Percentiles rank a stretch among this genome's conserved stretches.
Evolutionary conservation across 805 yeast genomes (phyloP).

Genomic region (Hanseniaspora mollemarum): DNA sequence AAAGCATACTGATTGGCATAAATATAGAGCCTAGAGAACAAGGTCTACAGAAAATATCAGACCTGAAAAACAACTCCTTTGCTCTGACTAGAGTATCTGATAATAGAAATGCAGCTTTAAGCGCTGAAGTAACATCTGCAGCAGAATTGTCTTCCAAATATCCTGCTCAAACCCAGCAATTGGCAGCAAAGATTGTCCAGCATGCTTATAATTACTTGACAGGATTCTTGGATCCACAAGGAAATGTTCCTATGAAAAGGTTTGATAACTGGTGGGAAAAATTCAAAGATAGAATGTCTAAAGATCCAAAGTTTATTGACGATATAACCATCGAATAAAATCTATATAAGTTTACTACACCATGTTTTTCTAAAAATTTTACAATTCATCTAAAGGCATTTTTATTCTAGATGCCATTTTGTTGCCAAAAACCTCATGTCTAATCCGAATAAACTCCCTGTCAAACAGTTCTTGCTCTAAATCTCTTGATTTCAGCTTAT

Average conservation of each 20-base stretch:
- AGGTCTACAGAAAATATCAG: slow-evolving; percentile 49
- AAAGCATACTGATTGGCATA: slow-evolving; percentile 56
- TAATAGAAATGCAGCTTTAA: slow-evolving; percentile 15
- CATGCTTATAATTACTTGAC: slow-evolving; percentile 86
- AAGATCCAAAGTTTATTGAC: slow-evolving; percentile 75
- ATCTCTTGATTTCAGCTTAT: slow-evolving; percentile 26
- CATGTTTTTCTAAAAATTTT: slow-evolving; percentile 15
- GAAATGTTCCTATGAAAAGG: slow-evolving; percentile 74
- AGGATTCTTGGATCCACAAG: slow-evolving; percentile 69
- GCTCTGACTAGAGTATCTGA: slow-evolving; percentile 19
- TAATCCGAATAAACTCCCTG: slow-evolving; percentile 33
- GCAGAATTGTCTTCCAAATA: slow-evolving; percentile 29
- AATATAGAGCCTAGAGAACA: slow-evolving; percentile 68
- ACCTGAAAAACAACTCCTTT: slow-evolving; percentile 29
- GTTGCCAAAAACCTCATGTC: slow-evolving; percentile 70
- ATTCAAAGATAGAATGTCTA: slow-evolving; percentile 60
- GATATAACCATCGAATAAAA: slow-evolving; percentile 28
- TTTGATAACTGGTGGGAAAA: slow-evolving; percentile 95
- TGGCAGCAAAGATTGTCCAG: slow-evolving; percentile 80
- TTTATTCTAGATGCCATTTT: slow-evolving; percentile 54
- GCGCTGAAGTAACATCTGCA: slow-evolving; percentile 19
- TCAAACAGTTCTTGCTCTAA: slow-evolving; percentile 31
- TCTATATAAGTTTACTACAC: slow-evolving; percentile 4
- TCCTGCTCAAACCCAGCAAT: slow-evolving; percentile 40
- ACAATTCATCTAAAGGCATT: slow-evolving; percentile 43